phyloP scores from a whole-genome alignment of 352 stramenopile genomes.

The Globisporangium mamillatum region DNA sequence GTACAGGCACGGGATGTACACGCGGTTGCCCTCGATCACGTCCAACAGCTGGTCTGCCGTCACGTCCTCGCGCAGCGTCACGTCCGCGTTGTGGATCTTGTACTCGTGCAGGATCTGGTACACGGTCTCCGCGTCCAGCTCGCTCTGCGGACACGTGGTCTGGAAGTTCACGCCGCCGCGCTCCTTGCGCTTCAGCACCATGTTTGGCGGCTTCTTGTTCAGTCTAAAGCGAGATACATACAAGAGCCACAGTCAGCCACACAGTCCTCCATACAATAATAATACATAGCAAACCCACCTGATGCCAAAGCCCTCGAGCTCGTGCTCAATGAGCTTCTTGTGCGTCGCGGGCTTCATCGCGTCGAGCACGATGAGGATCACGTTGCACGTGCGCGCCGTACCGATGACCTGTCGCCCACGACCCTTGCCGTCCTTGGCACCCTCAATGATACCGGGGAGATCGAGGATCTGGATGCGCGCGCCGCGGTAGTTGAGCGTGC shows the following conservation, averaged over 20 bases:
- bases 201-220: slow-evolving; percentile 97
- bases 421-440: slow-evolving; percentile 97
- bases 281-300: slow-evolving; percentile 29
- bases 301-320: slow-evolving; percentile 98
- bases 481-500: slow-evolving; percentile 95
- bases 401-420: slow-evolving; percentile 96
- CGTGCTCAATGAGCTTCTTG: slow-evolving; percentile 98
- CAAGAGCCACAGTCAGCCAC: background rate
- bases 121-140: slow-evolving; percentile 94
- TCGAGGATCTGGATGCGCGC: slow-evolving; percentile 89
- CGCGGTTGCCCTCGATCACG: slow-evolving; percentile 97
- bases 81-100: slow-evolving; percentile 97
- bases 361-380: slow-evolving; percentile 98
- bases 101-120: slow-evolving; percentile 97
- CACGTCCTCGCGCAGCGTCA: slow-evolving; percentile 94
- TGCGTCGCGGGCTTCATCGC: slow-evolving; percentile 96
- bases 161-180: slow-evolving; percentile 97
- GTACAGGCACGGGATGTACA: slow-evolving; percentile 98
- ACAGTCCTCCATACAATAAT: background rate
- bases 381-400: slow-evolving; percentile 96
- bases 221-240: slow-evolving; percentile 43
- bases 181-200: slow-evolving; percentile 97
- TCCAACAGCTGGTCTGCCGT: slow-evolving; percentile 99
- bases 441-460: slow-evolving; percentile 97
- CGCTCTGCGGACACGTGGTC: slow-evolving; percentile 88